Percentiles rank a stretch among this genome's conserved stretches.
Evolutionary conservation across 345 rosid species (phyloP).

Genomic region (sweet orange (Citrus sinensis)): DNA sequence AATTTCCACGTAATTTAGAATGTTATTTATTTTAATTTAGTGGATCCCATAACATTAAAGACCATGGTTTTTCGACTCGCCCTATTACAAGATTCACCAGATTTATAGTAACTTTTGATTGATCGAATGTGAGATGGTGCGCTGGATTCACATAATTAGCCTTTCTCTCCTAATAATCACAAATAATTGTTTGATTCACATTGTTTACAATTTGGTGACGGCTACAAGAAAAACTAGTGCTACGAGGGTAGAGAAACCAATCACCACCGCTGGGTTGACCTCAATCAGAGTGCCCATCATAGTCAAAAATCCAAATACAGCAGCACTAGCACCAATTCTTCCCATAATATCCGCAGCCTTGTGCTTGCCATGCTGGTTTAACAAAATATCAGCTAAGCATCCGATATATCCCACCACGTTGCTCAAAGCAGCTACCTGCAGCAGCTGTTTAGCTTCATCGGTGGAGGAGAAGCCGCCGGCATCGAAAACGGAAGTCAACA

Average conservation of each 20-base stretch:
- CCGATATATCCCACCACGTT: background rate
- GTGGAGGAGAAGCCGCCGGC: background rate
- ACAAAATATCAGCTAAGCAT: background rate
- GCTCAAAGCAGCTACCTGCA: background rate
- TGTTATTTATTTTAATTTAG: no score
- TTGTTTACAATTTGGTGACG: background rate
- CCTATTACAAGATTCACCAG: no score
- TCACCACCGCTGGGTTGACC: background rate
- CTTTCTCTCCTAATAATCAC: no score
- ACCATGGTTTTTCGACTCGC: no score
- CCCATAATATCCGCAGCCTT: background rate
- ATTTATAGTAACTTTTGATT: no score
- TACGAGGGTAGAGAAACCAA: background rate
- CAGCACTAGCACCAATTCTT: background rate
- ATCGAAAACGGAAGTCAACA: background rate
- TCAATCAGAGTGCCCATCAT: background rate
- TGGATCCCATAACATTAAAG: no score
- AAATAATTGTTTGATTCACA: no score
- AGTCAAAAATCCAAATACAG: background rate
- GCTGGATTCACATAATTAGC: no score
- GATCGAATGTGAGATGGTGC: no score
- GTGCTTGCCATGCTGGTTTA: background rate
- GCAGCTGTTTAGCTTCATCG: background rate
- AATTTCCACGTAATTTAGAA: no score
- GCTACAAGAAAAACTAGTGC: background rate